Evolutionary conservation across 2,329 filamentous ascomycete genomes (phyloP), one percentile per base, ranked within the genome.

Genomic region (Sarocladiaceae sp.): DNA sequence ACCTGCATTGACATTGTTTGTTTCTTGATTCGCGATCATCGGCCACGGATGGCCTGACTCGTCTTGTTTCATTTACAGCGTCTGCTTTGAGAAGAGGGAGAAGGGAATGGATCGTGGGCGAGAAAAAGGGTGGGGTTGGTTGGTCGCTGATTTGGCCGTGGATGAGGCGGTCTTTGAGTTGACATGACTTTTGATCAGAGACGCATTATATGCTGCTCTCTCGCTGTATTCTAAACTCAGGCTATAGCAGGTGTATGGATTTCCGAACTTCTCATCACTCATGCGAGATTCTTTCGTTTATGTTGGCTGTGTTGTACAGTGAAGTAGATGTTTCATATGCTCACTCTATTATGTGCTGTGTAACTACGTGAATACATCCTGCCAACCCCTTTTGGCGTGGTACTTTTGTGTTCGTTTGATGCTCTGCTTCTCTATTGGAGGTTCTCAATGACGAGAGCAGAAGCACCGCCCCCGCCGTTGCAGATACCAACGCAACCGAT

Each of bases 381-480:
- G n/a, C n/a, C n/a, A n/a, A n/a, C n/a, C n/a, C n/a, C n/a, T n/a
- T n/a, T n/a, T n/a, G n/a, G n/a, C 26, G 9, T 29, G 9, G 29
- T 32, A 15, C 27, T 43, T 27, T 48, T 40, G 15, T 35, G 40
- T 40, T 45, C 47, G 23, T 52, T 46, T 49, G 27, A 46, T 26
- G 35, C 48, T 50, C 29, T 47, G 43, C 32, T 34, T 43, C 27
- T 44, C 66, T 68, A 78, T 67, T 78, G 73, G 59, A 81, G 61
- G 61, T 65, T 80, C 75, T 98, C 93, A 58, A 98, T 80, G 50
- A 98, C 88, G 54, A 98, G 72, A 47, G 93, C 93, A 58, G 88
- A 95, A 48, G 93, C 93, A 63, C 93, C 93, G 57, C 93, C 93
- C 47, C 93, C 93, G 53, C 93, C 93, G 67, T 98, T 98, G 81